Base-by-base conservation (phyloP, 441 rosid species). In the Corymbia citriodora region DNA sequence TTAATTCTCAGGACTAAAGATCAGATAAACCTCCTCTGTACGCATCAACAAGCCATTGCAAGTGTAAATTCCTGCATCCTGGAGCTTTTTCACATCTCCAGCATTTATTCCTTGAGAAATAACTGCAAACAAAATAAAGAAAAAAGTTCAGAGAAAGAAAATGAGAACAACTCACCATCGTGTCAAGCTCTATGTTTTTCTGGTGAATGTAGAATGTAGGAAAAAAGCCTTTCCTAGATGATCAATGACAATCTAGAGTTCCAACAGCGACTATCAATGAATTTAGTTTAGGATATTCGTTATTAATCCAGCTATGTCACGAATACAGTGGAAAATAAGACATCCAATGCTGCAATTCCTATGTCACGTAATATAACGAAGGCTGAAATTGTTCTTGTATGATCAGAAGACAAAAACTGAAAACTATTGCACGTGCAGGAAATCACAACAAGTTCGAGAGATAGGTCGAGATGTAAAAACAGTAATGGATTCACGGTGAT, bases 31-130 rank as follows among this genome's bases (percentile, higher is more conserved):
- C 98, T 98, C 95, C 95, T 96, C 97, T 45, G 99, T 95, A 91
- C 95, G 99, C 99, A 97, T 97, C 99, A 97, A 97, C 94, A 97
- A 96, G 87, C 99, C 99, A 92, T 97, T 98, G 93, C 99, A 97
- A 90, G 99, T 97, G 87, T 96, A 94, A 87, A 98, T 98, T 93
- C 99, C 99, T 54, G 98, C 98, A 92, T 96, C 99, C 68, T 27
- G 4, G 25, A 61, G 12, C 31, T 27, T 27, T 59, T 61, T 61
- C 61, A 55, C 61, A 55, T 55, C 27, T 93, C 99, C 99, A 87
- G 99, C 97, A 90, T 97, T 97, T 90, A 97, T 96, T 90, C 99
- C 99, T 91, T 95, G 97, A 49, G 96, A 92, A 88, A 93, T 95
- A 93, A 97, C 99, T 98, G 91, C 89, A 91, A 45, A 25, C 57